Base-by-base conservation (phyloP, 495 filamentous ascomycete species). In the Podospora didyma region DNA sequence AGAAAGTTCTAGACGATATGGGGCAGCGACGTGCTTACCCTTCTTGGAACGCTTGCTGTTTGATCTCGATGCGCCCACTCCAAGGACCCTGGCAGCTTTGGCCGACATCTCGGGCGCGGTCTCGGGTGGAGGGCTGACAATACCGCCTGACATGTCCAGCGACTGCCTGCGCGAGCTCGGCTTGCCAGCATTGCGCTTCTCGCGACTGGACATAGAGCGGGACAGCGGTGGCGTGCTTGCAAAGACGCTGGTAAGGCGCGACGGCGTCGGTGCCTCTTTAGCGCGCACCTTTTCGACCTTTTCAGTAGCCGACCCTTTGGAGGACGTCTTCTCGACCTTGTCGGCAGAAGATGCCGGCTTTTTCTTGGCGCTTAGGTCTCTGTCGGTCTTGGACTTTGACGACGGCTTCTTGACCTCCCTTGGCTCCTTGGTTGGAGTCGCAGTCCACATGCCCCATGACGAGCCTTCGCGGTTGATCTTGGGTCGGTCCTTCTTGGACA, bases 21-120 rank as follows among this genome's bases (percentile, higher is more conserved):
- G 57, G 54, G 53, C 50, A 62, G 57, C 45, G 54, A 54, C 28
- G 48, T 64, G 21, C 60, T 62, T 44, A 64, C 60, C 23, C 52
- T 69, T 70, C 53, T 62, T 70, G 56, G 74, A 74, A 28, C 74
- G 74, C 54, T 65, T 70, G 59, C 75, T 71, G 21, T 61, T 63
- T 4, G 69, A 64, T 37, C 64, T 73, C 62, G 67, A 57, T 24
- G 50, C 56, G 11, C 72, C 70, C 21, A 81, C 68, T 24, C 79
- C 80, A 11, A 81, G 66, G 44, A 81, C 58, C 59, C 72, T 81
- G 35, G 79, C 79, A n/a, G 80, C 80, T 62, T 81, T 83, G 5
- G 73, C 64, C 3, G 73, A 71, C 68, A 82, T 78, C 16, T 73
- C 73, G 7, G 51, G 7, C 63, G 66, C 56, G 10, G 66, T 61